phyloP scores from a whole-genome alignment of 768 basidiomycete genomes.

The Pleurotus cornucopiae region DNA sequence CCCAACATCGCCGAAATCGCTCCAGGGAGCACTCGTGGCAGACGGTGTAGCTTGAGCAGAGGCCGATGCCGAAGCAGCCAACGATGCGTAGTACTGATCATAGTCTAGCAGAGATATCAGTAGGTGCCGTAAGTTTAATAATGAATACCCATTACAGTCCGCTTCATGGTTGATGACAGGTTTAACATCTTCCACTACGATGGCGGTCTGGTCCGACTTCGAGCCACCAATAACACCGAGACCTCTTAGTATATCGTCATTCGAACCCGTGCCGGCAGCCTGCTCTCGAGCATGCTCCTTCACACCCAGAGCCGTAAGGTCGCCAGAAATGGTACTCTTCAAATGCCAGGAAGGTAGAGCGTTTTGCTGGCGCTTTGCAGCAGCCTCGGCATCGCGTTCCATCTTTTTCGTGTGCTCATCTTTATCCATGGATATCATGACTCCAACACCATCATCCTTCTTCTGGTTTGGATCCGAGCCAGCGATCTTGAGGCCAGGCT shows the following conservation, averaged over 20 bases:
- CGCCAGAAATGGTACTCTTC: conserved; percentile 92
- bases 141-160: conserved; percentile 46
- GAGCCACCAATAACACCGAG: conserved; percentile 51
- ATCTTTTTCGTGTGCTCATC: conserved; percentile 70
- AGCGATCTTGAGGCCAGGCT: conserved; percentile 66
- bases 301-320: conserved; percentile 82
- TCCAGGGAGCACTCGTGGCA: conserved; percentile 37
- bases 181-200: conserved; percentile 27
- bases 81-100: conserved; percentile 78
- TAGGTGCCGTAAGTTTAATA: not conserved
- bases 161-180: conserved; percentile 51
- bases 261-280: conserved; percentile 36
- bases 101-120: conserved; percentile 44
- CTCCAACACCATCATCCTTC: conserved; percentile 73
- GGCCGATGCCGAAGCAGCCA: conserved; percentile 57
- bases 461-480: conserved; percentile 54
- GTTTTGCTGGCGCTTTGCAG: conserved; percentile 86
- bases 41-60: conserved; percentile 63
- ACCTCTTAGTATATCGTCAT: conserved; percentile 72
- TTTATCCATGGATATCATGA: conserved; percentile 88
- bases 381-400: conserved; percentile 78
- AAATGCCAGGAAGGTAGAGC: conserved; percentile 92
- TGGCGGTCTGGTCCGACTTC: conserved; percentile 11
- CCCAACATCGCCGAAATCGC: conserved; percentile 47
- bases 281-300: conserved; percentile 62